Evolutionary conservation across 805 yeast species (phyloP).

Genomic region (Saccharomycopsis sp.): DNA sequence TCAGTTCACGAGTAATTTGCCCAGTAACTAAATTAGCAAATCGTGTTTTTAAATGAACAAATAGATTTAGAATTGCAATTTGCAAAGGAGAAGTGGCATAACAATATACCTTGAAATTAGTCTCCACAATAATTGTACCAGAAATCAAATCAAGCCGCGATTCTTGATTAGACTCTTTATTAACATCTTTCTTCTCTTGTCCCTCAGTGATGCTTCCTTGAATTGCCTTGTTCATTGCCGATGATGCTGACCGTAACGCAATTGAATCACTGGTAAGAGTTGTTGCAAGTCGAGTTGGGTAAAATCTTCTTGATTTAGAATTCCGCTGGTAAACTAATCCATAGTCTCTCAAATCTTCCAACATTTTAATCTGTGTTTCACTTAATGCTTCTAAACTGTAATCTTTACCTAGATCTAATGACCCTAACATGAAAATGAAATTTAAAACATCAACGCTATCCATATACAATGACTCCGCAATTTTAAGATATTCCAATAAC

Average conservation of each 20-base stretch:
- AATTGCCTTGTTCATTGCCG: conserved; percentile 66
- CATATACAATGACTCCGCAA: conserved; percentile 80
- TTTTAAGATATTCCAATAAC: conserved; percentile 75
- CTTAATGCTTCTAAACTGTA: conserved; percentile 66
- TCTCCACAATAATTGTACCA: conserved; percentile 84
- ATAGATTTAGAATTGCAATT: conserved; percentile 83
- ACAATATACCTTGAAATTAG: conserved; percentile 89
- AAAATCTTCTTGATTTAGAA: conserved; percentile 56
- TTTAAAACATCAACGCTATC: conserved; percentile 94
- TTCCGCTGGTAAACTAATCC: conserved; percentile 76
- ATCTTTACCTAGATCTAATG: conserved; percentile 83
- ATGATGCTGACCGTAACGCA: conserved; percentile 63
- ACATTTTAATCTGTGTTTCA: conserved; percentile 76
- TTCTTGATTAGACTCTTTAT: conserved; percentile 23
- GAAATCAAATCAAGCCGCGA: conserved; percentile 24
- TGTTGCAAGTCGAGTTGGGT: conserved; percentile 87
- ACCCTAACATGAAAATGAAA: conserved; percentile 88
- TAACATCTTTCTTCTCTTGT: conserved; percentile 19
- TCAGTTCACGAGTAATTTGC: conserved; percentile 85
- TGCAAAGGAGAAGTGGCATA: conserved; percentile 92
- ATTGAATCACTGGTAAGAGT: conserved; percentile 81
- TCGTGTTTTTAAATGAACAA: conserved; percentile 78
- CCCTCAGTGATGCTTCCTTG: conserved; percentile 28
- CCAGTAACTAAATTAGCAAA: conserved; percentile 93
- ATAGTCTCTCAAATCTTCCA: conserved; percentile 84